phyloP scores from a whole-genome alignment of 495 filamentous ascomycete genomes.

The Penicillium coffeae region DNA sequence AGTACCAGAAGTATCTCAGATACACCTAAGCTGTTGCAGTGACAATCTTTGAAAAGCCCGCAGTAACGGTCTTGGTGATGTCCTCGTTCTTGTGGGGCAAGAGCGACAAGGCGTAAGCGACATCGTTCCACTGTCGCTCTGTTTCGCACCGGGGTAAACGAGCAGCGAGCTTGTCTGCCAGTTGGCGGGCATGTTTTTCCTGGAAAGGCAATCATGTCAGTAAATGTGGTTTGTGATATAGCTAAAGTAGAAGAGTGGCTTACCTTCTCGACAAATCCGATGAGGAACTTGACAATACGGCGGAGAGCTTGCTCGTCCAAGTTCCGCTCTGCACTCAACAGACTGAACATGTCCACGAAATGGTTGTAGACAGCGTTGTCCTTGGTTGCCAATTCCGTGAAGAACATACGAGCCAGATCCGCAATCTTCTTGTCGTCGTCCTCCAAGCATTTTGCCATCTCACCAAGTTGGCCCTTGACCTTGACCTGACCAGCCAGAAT shows the following conservation, averaged over 20 bases:
- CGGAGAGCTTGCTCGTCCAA: slow-evolving; percentile 80
- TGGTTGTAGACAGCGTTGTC: slow-evolving; percentile 99
- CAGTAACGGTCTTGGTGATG: slow-evolving; percentile 74
- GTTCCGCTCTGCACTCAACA: slow-evolving; percentile 75
- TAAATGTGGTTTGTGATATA: slow-evolving; percentile 1
- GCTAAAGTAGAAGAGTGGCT: slow-evolving; percentile 14
- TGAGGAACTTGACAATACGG: slow-evolving; percentile 85
- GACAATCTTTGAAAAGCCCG: slow-evolving; percentile 79
- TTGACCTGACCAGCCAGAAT: slow-evolving; percentile 98
- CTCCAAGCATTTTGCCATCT: slow-evolving; percentile 99
- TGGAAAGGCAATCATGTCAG: slow-evolving; percentile 30
- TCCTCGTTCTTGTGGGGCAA: slow-evolving; percentile 98
- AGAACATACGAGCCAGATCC: slow-evolving; percentile 96
- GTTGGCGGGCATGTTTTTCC: slow-evolving; percentile 98
- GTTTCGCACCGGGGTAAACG: slow-evolving; percentile 81
- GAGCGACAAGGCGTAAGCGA: slow-evolving; percentile 82
- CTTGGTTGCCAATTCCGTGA: slow-evolving; percentile 92
- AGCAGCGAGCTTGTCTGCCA: slow-evolving; percentile 89
- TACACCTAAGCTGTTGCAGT: slow-evolving; percentile 53
- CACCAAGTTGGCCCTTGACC: slow-evolving; percentile 98
- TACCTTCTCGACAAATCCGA: slow-evolving; percentile 97
- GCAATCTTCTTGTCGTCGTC: slow-evolving; percentile 90
- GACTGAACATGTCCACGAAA: slow-evolving; percentile 97
- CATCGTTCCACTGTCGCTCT: slow-evolving; percentile 95
- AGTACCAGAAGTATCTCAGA: slow-evolving; percentile 3